These are phyloP conservation scores for Triticum aestivum DNA, from an alignment of 176 grass and related monocot genomes.

Conservation along the genomic window DNA sequence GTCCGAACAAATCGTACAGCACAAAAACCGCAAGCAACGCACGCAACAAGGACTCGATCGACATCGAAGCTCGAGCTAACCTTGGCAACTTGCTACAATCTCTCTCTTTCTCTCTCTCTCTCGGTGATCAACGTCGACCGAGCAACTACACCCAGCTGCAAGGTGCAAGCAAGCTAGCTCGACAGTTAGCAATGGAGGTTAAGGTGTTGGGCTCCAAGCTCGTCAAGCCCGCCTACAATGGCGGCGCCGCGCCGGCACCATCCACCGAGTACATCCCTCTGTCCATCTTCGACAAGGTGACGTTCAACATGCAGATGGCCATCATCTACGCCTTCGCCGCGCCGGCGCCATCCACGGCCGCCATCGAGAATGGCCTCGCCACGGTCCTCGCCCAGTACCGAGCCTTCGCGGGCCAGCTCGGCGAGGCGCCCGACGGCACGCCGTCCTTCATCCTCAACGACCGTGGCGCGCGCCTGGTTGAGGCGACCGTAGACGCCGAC, in stretches of 20 bases:
- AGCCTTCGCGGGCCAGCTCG: constrained; percentile 50
- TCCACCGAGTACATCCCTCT: constrained; percentile 26
- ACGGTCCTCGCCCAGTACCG: constrained; percentile 42
- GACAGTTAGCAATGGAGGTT: not conserved
- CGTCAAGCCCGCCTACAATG: not conserved
- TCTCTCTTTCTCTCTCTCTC: not conserved
- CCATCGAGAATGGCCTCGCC: constrained; percentile 46
- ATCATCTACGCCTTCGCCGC: constrained; percentile 64
- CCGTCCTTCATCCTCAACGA: not conserved
- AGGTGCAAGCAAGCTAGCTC: not conserved
- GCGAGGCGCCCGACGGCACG: constrained; percentile 26
- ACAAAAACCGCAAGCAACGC: not conserved
- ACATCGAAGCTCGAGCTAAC: not conserved
- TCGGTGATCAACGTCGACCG: not conserved
- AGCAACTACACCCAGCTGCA: not conserved
- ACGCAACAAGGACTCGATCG: not conserved
- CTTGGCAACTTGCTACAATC: not conserved
- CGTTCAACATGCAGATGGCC: constrained; percentile 48
- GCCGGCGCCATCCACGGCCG: constrained; percentile 49
- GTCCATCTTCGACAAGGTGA: constrained; percentile 64
- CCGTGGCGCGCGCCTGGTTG: not conserved
- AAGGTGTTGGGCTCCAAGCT: not conserved
- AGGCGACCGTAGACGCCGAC: not conserved
- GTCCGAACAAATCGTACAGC: not conserved
- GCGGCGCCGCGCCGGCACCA: not conserved